Evolutionary conservation across 2,329 filamentous ascomycete genomes (phyloP).

Genomic region (Trichoderma endophyticum): DNA sequence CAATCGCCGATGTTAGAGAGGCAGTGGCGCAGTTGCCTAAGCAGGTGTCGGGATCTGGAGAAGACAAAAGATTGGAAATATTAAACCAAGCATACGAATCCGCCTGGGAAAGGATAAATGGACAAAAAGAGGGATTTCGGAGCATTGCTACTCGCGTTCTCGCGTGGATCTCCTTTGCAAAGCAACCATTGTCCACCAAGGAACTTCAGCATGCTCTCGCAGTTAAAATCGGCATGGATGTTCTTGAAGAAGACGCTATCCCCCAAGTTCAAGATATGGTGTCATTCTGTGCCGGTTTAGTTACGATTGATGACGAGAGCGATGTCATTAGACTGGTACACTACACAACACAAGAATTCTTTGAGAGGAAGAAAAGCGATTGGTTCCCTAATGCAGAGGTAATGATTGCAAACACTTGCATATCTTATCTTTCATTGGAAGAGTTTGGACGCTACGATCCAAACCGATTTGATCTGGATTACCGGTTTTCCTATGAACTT

Average conservation of each 20-base stretch:
- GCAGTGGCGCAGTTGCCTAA: neutral
- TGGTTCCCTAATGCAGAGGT: neutral
- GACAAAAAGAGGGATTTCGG: neutral
- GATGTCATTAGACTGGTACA: conserved; percentile 42
- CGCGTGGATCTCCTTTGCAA: conserved; percentile 40
- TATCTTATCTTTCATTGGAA: neutral
- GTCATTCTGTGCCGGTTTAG: conserved; percentile 20
- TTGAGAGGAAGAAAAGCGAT: conserved; percentile 26
- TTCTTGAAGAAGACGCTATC: conserved; percentile 28
- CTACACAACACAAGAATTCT: conserved; percentile 45
- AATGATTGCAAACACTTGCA: neutral
- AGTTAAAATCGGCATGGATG: conserved; percentile 26
- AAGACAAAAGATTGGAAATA: neutral
- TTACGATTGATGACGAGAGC: conserved; percentile 39
- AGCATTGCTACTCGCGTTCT: conserved; percentile 24
- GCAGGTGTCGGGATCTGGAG: neutral
- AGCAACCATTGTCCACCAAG: conserved; percentile 29
- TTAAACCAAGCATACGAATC: neutral
- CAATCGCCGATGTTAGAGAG: neutral
- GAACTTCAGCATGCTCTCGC: conserved; percentile 46
- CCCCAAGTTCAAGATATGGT: conserved; percentile 33
- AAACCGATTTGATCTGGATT: neutral
- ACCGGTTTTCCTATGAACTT: neutral
- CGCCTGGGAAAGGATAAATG: neutral
- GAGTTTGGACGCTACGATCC: neutral